Conservation (phyloP, 139 green algal species). For the Trebouxia sp. region DNA sequence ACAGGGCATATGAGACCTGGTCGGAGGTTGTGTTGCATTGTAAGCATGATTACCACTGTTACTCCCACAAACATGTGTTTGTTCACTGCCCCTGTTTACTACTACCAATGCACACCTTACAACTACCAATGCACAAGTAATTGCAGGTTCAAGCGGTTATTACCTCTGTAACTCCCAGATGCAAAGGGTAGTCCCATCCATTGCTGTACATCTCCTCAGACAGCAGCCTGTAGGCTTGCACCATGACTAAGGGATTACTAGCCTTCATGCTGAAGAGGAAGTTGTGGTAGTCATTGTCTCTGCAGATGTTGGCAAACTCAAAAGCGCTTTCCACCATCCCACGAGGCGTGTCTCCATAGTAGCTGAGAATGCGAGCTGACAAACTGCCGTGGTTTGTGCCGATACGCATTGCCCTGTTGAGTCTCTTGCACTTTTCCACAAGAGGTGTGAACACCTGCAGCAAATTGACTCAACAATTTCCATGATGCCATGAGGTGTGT, state of each 20-base stretch:
- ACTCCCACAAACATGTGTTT: no score
- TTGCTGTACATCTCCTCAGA: constrained; percentile 89
- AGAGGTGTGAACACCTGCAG: constrained; percentile 88
- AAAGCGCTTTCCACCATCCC: constrained; percentile 95
- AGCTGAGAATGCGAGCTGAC: constrained; percentile 94
- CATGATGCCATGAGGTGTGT: no score
- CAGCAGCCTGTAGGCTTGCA: constrained; percentile 94
- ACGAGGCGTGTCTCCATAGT: constrained; percentile 90
- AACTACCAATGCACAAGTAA: no score
- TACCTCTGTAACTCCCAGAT: constrained; percentile 73
- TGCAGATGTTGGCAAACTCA: constrained; percentile 97
- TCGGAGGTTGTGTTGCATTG: no score
- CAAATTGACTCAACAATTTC: no score
- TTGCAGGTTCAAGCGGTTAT: background rate
- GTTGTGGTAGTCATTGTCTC: constrained; percentile 99
- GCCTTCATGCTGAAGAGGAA: constrained; percentile 99
- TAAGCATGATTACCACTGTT: no score
- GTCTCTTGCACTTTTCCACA: constrained; percentile 97
- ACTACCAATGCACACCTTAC: no score
- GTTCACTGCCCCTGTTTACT: no score
- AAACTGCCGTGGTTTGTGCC: constrained; percentile 99
- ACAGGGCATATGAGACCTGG: no score
- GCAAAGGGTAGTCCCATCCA: constrained; percentile 98
- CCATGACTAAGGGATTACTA: constrained; percentile 97
- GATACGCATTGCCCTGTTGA: constrained; percentile 91